These are phyloP conservation scores for Thielaviopsis cerberus DNA, from an alignment of 2,329 filamentous ascomycete species.

Conservation along the genomic window DNA sequence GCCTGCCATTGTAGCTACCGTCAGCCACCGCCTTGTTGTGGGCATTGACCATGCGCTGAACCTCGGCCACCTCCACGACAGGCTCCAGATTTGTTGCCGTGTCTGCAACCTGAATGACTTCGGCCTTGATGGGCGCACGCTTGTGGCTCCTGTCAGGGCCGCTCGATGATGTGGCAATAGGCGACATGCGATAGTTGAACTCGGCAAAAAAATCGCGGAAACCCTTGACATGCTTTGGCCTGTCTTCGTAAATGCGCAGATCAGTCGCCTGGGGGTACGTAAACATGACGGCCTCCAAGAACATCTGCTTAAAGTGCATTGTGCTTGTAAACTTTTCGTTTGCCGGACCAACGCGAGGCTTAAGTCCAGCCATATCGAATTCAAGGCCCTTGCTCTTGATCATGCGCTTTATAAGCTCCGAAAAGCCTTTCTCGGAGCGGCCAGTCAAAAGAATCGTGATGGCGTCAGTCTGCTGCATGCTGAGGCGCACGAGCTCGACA, in stretches of 20 bases:
- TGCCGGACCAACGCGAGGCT: conserved; percentile 64
- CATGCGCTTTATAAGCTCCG: conserved; percentile 66
- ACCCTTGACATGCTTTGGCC: conserved; percentile 49
- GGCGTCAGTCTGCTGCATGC: conserved; percentile 67
- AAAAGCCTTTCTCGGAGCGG: conserved; percentile 58
- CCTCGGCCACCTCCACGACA: conserved; percentile 58
- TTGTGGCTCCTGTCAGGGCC: conserved; percentile 23
- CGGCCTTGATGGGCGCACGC: conserved; percentile 35
- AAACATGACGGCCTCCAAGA: conserved; percentile 62
- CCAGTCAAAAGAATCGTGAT: conserved; percentile 78
- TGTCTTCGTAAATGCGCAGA: conserved; percentile 56
- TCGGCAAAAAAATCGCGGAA: conserved; percentile 72
- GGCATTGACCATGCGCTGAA: conserved; percentile 74
- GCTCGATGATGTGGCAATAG: conserved; percentile 27
- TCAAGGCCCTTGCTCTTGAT: conserved; percentile 56
- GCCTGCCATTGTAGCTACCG: conserved; percentile 16
- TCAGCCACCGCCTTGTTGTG: conserved; percentile 49
- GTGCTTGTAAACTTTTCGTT: conserved; percentile 65
- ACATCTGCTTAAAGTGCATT: conserved; percentile 80
- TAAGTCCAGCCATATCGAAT: conserved; percentile 77
- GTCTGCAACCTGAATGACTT: conserved; percentile 77
- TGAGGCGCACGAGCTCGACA: conserved; percentile 59
- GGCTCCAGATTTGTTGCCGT: conserved; percentile 56
- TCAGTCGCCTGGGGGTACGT: conserved; percentile 74
- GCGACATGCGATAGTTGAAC: conserved; percentile 39